Evolutionary conservation across 169 alveolate species (phyloP), one percentile per base, ranked within the genome.

Genomic region (Cryptosporidium parvum): DNA sequence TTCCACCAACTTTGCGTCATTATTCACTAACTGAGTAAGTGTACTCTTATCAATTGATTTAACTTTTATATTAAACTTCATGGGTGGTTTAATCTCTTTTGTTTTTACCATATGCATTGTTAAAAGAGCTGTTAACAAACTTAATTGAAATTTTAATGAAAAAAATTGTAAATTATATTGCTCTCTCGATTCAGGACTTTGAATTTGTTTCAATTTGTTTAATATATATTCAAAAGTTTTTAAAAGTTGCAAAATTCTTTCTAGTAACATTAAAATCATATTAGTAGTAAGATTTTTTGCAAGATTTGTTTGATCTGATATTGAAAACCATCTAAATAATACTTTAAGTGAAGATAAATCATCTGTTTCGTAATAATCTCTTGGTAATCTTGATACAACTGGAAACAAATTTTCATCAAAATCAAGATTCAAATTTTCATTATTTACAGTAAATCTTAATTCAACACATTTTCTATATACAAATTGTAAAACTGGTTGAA

Each of bases 391-490:
- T 21, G 51, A 12, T 31, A 72, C 8, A 18, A 16, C n/a, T 29
- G 85, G 85, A 1, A 72, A 31, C 8, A 72, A 39, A 6, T 12
- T 31, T 45, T 52, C 85, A 51, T 23, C 31, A 53, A n/a, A 72
- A n/a, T 12, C 12, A 33, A 48, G 33, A 45, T 72, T 33, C 31
- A 26, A 29, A 44, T 45, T 21, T 10, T 70, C 65, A 48, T 12
- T 14, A 23, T 72, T 37, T 16, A 26, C 61, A 16, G 48, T 48
- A 5, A n/a, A 35, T 21, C 23, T 72, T n/a, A 72, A 16, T 29
- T 72, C 85, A 16, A 72, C 51, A 21, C 85, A 72, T n/a, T 72
- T 72, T 26, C 44, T 72, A 26, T 21, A 48, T 39, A 72, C 21
- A 1, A 56, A 48, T n/a, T 14, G 18, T 1, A 52, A 5, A 4